Conservation (phyloP, 139 green algal genomes). For the Tetratostichococcus sp. region DNA sequence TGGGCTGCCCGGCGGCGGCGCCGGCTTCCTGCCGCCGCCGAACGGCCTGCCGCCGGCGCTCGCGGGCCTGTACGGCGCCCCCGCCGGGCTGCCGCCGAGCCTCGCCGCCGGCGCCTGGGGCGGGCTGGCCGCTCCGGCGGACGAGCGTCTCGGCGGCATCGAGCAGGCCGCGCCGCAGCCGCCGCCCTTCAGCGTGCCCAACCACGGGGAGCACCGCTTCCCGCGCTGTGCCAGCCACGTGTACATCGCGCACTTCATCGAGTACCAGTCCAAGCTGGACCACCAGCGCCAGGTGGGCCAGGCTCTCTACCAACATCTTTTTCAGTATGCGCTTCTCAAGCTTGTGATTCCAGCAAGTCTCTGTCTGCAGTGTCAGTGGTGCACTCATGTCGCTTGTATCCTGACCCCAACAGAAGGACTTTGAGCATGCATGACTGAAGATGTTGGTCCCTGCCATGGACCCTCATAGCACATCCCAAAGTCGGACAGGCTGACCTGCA, state of each 20-base stretch:
- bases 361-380: no score
- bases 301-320: background rate
- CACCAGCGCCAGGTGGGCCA: background rate
- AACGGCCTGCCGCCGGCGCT: background rate
- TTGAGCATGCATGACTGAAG: no score
- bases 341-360: no score
- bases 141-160: background rate
- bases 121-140: no score
- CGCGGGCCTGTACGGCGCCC: background rate
- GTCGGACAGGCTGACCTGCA: no score
- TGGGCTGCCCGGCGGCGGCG: background rate
- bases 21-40: background rate
- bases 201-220: background rate
- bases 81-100: background rate
- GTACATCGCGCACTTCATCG: constrained; percentile 67
- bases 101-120: background rate
- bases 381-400: no score
- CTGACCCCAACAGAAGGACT: no score
- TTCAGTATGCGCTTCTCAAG: no score
- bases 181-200: background rate
- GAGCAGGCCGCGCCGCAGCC: background rate
- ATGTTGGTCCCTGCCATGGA: no score
- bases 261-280: constrained; percentile 40
- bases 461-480: no score
- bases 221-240: constrained; percentile 61